Percentiles rank a stretch among this genome's conserved stretches.
Evolutionary conservation across 2,329 filamentous ascomycete genomes (phyloP).

Genomic region (Orbilia javanica): DNA sequence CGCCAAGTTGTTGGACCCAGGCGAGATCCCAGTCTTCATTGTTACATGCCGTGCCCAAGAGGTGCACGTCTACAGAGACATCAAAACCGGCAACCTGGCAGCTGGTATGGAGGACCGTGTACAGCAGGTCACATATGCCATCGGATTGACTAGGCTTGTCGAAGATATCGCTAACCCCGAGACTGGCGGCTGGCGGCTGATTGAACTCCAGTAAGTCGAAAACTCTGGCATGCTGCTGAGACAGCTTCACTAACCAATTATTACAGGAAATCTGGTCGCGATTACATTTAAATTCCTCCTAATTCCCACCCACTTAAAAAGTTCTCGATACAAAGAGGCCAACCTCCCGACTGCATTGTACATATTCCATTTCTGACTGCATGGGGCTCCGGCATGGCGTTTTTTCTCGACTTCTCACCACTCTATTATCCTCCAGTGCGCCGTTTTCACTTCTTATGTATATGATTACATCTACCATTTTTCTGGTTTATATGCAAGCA

Average conservation of each 20-base stretch:
- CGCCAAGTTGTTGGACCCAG: slow-evolving; percentile 83
- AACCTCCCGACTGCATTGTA: slow-evolving; percentile 34
- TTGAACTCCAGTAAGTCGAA: slow-evolving; percentile 80
- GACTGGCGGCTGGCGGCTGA: slow-evolving; percentile 95
- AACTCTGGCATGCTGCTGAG: neutral
- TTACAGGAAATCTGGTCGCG: slow-evolving; percentile 50
- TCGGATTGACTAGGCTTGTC: slow-evolving; percentile 90
- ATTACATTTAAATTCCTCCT: slow-evolving; percentile 47
- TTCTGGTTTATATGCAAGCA: slow-evolving; percentile 17
- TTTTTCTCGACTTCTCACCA: slow-evolving; percentile 57
- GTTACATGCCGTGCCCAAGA: slow-evolving; percentile 97
- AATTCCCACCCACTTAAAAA: neutral
- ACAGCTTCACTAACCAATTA: neutral
- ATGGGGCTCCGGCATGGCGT: slow-evolving; percentile 39
- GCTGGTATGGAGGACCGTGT: slow-evolving; percentile 99
- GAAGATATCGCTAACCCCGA: slow-evolving; percentile 98
- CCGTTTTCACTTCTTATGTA: slow-evolving; percentile 48
- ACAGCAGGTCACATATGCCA: slow-evolving; percentile 97
- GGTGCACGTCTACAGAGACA: slow-evolving; percentile 95
- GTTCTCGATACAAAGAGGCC: slow-evolving; percentile 7
- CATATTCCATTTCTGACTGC: slow-evolving; percentile 40
- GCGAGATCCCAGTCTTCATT: slow-evolving; percentile 94
- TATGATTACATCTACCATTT: slow-evolving; percentile 22
- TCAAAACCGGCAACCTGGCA: slow-evolving; percentile 87
- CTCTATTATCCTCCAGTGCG: slow-evolving; percentile 32